phyloP scores from a whole-genome alignment of 306 rosid genomes.

The Hippophae gyantsensis region DNA sequence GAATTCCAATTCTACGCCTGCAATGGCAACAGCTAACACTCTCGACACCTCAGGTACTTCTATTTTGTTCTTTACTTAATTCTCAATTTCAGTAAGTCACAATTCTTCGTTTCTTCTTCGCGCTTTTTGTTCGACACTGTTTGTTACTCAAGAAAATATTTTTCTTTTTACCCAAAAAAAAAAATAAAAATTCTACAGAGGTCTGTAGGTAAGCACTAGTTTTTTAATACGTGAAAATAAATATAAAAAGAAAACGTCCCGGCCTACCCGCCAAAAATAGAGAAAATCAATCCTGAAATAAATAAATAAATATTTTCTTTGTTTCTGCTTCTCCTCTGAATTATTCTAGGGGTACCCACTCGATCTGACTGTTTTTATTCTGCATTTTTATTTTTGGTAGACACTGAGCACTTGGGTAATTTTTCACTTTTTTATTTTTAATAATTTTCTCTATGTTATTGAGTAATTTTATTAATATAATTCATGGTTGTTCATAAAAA shows the following conservation, averaged over 20 bases:
- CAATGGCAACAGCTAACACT: conserved; percentile 13
- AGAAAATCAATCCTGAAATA: too few species aligned
- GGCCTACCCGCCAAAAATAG: too few species aligned
- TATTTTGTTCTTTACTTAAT: background rate
- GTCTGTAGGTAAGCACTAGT: background rate
- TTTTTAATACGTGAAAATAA: background rate
- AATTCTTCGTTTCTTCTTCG: background rate
- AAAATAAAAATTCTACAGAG: background rate
- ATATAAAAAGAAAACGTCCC: too few species aligned
- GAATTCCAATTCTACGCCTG: background rate
- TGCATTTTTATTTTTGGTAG: too few species aligned
- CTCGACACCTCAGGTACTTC: conserved; percentile 20
- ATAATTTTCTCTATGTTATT: background rate
- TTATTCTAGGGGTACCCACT: too few species aligned
- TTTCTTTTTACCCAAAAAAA: too few species aligned
- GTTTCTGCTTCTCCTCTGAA: too few species aligned
- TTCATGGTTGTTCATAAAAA: background rate
- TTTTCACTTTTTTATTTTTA: too few species aligned
- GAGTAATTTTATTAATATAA: background rate
- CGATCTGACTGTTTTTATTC: too few species aligned
- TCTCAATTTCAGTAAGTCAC: background rate
- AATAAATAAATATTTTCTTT: too few species aligned
- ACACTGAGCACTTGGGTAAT: too few species aligned
- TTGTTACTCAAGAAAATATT: conserved; percentile 1
- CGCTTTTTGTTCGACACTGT: background rate